Evolutionary conservation across 148 eudicot species (phyloP), one percentile per base, ranked within the genome.

Genomic region (Camellia sinensis): DNA sequence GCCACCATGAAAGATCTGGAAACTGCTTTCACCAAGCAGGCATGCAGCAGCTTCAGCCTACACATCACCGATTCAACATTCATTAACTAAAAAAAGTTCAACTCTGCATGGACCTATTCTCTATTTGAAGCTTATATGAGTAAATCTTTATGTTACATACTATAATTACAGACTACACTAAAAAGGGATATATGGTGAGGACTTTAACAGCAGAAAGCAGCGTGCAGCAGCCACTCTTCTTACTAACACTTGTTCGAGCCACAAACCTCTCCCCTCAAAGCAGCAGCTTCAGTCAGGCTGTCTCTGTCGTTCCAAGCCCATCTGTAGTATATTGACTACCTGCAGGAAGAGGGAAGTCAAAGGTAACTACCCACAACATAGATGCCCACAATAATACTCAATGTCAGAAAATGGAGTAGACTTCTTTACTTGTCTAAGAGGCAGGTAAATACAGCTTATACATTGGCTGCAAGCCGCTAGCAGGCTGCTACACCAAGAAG

Each of bases 31-130:
- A 75, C 99, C 97, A 74, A 59, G 99, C 97, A 50, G n/a, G n/a
- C n/a, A n/a, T n/a, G 99, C 99, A 60, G 99, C 97, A 85, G 98
- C 97, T 88, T 96, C 99, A 61, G 97, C 99, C 99, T 96, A 77
- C 75, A 82, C 67, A 80, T 50, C 44, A 87, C 69, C 75, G 74
- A 80, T 75, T 50, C 64, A 79, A 43, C 61, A 76, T 57, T 68
- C 60, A 67, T 29, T 74, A 59, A 60, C 37, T 80, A 59, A 79
- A 29, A 29, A 29, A 68, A n/a, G n/a, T n/a, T 65, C 46, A 60
- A 82, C 4, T 67, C n/a, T 52, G 62, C 44, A 65, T 8, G 9
- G 40, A 6, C n/a, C 73, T 66, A 53, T 48, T 78, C 48, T 66
- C 50, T 52, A 66, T 40, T 37, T 29, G 18, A 29, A 37, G 11